Conservation (phyloP, 176 grass and related monocot species). For the barley (Hordeum vulgare) region DNA sequence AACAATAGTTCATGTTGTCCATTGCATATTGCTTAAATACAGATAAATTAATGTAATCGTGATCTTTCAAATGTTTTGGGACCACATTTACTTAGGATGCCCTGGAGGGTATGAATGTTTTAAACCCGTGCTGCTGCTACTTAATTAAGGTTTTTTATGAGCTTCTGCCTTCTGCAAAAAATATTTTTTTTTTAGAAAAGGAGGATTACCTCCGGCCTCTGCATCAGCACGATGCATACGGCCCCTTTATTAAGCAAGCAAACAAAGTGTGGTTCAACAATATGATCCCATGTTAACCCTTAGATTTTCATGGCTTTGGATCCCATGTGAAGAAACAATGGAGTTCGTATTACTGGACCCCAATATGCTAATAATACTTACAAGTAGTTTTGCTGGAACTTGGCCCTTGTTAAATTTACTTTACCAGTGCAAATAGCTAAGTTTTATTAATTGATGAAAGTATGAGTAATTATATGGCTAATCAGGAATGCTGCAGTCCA, state of each 20-base stretch:
- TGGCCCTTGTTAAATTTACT: not conserved
- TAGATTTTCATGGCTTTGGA: not conserved
- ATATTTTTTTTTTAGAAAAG: no score
- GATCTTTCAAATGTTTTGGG: constrained; percentile 10
- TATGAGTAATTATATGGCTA: not conserved
- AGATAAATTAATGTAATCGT: not conserved
- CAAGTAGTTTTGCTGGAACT: constrained; percentile 2
- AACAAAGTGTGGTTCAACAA: no score
- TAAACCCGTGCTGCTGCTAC: not conserved
- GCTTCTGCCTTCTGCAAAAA: not conserved
- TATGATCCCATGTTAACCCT: no score
- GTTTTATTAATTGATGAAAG: not conserved
- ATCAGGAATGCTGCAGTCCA: not conserved
- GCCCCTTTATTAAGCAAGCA: no score
- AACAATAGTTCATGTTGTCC: not conserved
- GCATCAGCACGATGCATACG: no score
- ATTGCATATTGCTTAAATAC: constrained; percentile 11
- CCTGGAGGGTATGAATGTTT: constrained; percentile 5
- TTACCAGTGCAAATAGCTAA: not conserved
- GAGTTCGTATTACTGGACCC: not conserved
- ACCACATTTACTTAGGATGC: not conserved
- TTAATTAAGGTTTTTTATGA: not conserved
- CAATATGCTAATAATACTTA: not conserved
- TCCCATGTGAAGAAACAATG: not conserved
- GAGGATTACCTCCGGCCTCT: no score